Percentiles rank a stretch among this genome's conserved stretches.
Conservation (phyloP, 1,284 basidiomycete genomes). For the Ceratobasidium theobromae region DNA sequence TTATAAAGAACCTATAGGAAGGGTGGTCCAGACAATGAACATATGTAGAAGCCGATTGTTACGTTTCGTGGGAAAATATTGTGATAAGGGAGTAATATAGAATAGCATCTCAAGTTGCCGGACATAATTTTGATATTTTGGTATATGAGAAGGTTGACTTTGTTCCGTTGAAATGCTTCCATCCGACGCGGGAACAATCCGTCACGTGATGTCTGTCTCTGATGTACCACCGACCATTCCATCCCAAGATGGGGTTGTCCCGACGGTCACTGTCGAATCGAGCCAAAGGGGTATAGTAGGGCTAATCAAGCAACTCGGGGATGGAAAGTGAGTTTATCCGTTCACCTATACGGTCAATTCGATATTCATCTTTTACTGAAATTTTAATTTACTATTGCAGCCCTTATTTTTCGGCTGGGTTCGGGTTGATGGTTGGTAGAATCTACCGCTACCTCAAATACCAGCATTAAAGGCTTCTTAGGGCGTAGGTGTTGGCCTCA, state of each 20-base stretch:
- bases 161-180: neutral
- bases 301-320: neutral
- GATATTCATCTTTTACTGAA: neutral
- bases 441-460: neutral
- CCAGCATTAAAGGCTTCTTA: slow-evolving; percentile 42
- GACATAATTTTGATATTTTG: neutral
- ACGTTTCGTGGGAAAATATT: too few species aligned
- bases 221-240: neutral
- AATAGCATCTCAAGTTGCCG: too few species aligned
- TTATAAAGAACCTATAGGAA: neutral
- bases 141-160: neutral
- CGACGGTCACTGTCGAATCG: neutral
- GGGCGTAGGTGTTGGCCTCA: slow-evolving; percentile 84
- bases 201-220: slow-evolving; percentile 23
- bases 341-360: neutral
- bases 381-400: slow-evolving; percentile 47
- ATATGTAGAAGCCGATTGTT: too few species aligned
- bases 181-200: neutral
- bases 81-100: too few species aligned
- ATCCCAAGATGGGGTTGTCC: neutral
- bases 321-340: slow-evolving; percentile 10
- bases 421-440: slow-evolving; percentile 83
- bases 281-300: slow-evolving; percentile 1
- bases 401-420: slow-evolving; percentile 94
- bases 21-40: too few species aligned